Evolutionary conservation across 768 basidiomycete species (phyloP), one percentile per base, ranked within the genome.

Genomic region (Lenzites betulinus): DNA sequence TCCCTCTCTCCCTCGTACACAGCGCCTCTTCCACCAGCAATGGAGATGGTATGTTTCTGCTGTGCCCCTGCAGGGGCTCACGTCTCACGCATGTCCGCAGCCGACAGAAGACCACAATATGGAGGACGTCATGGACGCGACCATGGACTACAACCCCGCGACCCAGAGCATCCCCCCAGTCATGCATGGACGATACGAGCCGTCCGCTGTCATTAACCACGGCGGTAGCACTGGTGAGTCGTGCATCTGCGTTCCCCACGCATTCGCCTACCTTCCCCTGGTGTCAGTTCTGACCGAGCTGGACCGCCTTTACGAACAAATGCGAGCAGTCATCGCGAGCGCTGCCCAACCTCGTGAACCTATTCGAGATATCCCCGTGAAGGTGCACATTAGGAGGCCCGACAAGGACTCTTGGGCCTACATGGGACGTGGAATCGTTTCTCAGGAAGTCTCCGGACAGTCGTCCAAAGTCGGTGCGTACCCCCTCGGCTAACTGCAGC

Each of bases 321-420:
- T 64, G 65, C 59, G 62, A 47, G 56, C 62, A 51, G 52, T 55
- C 25, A 51, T 66, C n/a, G 65, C 62, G 33, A 33, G 44, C 36
- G 49, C 53, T 23, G 36, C 58, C n/a, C 65, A 63, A 41, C 51
- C 51, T 12, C 62, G 62, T 23, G 62, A 64, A 41, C 65, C 61
- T 18, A 62, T 64, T 46, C 84, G 87, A 54, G 90, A 93, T 59
- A 83, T 93, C 60, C 83, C 89, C 59, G 92, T 93, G 60, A 92
- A 93, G 71, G 90, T 93, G 20, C 92, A 93, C 67, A 88, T 92
- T 65, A 81, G 92, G 64, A 78, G 85, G 65, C 87, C 91, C 36
- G 91, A 92, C 56, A 84, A 78, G 69, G 92, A 93, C 71, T 81
- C 87, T 18, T 93, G 92, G 92, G 77, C 83, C 26, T 93, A 93